Evolutionary conservation across 108 stramenopile genomes (phyloP).

Genomic region (Aurantiochytrium sp.): DNA sequence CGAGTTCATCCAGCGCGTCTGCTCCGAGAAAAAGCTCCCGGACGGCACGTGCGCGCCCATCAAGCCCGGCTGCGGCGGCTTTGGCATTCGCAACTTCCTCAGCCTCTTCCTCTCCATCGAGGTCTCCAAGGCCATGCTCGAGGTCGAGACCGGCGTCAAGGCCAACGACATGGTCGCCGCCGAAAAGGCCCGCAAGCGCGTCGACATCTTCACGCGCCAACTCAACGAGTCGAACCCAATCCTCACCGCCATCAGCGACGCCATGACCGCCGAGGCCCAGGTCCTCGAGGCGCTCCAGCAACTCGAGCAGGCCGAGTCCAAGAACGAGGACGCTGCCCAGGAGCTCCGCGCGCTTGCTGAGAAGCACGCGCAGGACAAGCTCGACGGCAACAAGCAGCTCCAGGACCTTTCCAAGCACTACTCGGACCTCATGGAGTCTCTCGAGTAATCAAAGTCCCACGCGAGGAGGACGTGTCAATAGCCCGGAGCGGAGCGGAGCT

Average conservation of each 20-base stretch:
- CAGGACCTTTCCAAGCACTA: slow-evolving; percentile 24
- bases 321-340: background rate
- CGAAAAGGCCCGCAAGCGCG: slow-evolving; percentile 28
- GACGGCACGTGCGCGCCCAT: slow-evolving; percentile 12
- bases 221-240: slow-evolving; percentile 81
- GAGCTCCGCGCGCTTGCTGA: background rate
- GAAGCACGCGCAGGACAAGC: background rate
- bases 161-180: background rate
- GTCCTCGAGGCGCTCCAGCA: background rate
- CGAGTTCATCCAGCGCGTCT: slow-evolving; percentile 82
- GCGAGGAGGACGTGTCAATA: too few relatives aligned
- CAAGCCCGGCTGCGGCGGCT: slow-evolving; percentile 80
- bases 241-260: slow-evolving; percentile 74
- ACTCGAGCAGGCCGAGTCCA: background rate
- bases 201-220: slow-evolving; percentile 70
- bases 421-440: background rate
- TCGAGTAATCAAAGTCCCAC: too few relatives aligned
- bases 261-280: slow-evolving; percentile 67
- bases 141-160: slow-evolving; percentile 58
- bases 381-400: background rate
- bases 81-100: slow-evolving; percentile 81
- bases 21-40: slow-evolving; percentile 42
- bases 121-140: slow-evolving; percentile 72
- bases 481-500: too few relatives aligned
- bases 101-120: slow-evolving; percentile 79